phyloP scores from a whole-genome alignment of 805 yeast genomes.

The Ogataea glucozyma region DNA sequence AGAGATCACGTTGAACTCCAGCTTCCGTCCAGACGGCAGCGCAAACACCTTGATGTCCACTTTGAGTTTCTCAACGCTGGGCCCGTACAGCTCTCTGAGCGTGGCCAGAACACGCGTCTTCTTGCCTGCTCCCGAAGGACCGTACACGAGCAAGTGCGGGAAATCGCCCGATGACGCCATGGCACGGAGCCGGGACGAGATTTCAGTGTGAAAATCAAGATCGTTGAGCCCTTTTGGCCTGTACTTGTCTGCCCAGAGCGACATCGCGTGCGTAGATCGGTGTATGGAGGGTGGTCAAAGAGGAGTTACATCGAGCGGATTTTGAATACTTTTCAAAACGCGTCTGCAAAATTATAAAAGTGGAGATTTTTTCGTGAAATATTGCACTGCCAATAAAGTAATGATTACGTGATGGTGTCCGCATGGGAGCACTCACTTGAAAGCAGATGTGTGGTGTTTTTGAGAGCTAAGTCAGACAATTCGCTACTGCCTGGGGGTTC shows the following conservation, averaged over 20 bases:
- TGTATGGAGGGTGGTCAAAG: no score
- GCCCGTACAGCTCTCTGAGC: slow-evolving; percentile 76
- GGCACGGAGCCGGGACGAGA: slow-evolving; percentile 57
- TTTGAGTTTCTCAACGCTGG: slow-evolving; percentile 78
- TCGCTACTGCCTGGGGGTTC: no score
- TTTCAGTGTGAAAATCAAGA: slow-evolving; percentile 65
- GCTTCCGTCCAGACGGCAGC: slow-evolving; percentile 68
- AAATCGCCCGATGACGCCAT: slow-evolving; percentile 72
- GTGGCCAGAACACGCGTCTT: slow-evolving; percentile 88
- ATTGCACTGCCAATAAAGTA: no score
- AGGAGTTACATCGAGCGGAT: no score
- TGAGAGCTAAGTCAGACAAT: no score
- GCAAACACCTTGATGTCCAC: slow-evolving; percentile 87
- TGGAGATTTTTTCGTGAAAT: no score
- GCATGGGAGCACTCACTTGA: no score
- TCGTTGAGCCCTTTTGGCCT: slow-evolving; percentile 70
- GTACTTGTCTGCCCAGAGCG: slow-evolving; percentile 95
- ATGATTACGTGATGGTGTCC: no score
- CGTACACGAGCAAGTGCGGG: slow-evolving; percentile 90
- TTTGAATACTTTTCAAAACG: no score
- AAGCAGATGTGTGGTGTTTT: no score
- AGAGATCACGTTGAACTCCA: slow-evolving; percentile 92
- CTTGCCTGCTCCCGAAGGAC: slow-evolving; percentile 97
- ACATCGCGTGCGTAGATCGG: no score
- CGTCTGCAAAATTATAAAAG: no score